phyloP scores from a whole-genome alignment of 139 green algal genomes.

The Picochlorum sp. region DNA sequence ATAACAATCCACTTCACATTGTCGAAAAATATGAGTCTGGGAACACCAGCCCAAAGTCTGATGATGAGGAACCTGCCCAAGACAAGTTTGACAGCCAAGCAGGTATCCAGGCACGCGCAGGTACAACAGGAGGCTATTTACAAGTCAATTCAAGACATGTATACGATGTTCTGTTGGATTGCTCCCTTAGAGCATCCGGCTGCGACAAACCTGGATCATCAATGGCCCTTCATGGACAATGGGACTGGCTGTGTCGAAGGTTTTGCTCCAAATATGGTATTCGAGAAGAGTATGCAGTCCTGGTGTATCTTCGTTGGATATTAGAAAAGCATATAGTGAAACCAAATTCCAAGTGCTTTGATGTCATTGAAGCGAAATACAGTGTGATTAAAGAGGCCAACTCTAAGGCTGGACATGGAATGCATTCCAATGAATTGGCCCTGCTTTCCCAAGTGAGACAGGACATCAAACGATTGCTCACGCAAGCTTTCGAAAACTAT shows the following conservation, averaged over 20 bases:
- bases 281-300: conserved; percentile 20
- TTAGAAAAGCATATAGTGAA: conserved; percentile 29
- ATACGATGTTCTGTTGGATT: conserved; percentile 35
- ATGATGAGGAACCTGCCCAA: too few species aligned
- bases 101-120: not conserved
- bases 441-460: conserved; percentile 23
- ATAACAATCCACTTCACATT: too few species aligned
- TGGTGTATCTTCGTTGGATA: conserved; percentile 36
- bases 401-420: conserved; percentile 1
- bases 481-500: conserved; percentile 39
- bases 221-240: conserved; percentile 22
- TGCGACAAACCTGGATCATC: conserved; percentile 16
- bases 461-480: conserved; percentile 28
- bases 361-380: conserved; percentile 23
- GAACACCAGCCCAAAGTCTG: too few species aligned
- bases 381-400: conserved; percentile 22
- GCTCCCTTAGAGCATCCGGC: conserved; percentile 19
- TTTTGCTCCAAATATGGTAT: conserved; percentile 30
- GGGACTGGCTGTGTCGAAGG: conserved; percentile 36
- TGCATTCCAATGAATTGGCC: conserved; percentile 23
- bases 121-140: not conserved
- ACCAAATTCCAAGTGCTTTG: conserved; percentile 29
- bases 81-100: too few species aligned
- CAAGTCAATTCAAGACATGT: conserved; percentile 17
- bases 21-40: too few species aligned